Evolutionary conservation across 768 basidiomycete species (phyloP).

Genomic region (Amanita inopinata): DNA sequence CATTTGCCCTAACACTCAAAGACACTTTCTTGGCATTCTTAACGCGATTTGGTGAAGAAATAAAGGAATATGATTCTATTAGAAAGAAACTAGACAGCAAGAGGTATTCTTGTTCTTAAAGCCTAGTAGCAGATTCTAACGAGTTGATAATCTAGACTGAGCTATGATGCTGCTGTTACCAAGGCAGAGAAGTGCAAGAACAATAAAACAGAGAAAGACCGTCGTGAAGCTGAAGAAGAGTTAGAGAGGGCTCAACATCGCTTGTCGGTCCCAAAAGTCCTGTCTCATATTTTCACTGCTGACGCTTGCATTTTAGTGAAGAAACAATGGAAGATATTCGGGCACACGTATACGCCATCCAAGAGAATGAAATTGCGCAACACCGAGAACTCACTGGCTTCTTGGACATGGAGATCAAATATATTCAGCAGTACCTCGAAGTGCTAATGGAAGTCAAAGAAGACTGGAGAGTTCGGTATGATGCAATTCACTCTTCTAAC

Average conservation of each 20-base stretch:
- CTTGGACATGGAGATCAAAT: conserved; percentile 67
- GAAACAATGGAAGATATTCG: conserved; percentile 81
- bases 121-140: not conserved
- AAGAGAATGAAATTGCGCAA: conserved; percentile 69
- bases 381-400: conserved; percentile 61
- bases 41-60: conserved; percentile 54
- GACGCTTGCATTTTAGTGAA: conserved; percentile 39
- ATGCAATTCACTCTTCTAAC: not conserved
- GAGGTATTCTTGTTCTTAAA: conserved; percentile 36
- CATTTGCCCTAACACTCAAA: conserved; percentile 60
- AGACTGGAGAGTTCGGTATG: conserved; percentile 47
- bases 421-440: conserved; percentile 63
- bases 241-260: conserved; percentile 58
- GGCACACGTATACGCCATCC: conserved; percentile 69
- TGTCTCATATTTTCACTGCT: not conserved
- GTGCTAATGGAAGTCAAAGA: conserved; percentile 59
- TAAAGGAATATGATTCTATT: conserved; percentile 74
- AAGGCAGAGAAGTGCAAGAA: conserved; percentile 60
- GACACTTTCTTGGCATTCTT: conserved; percentile 68
- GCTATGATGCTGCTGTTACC: conserved; percentile 64
- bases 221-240: conserved; percentile 73
- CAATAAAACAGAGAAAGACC: conserved; percentile 79
- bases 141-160: conserved; percentile 37
- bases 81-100: conserved; percentile 85
- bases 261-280: conserved; percentile 39